Base-by-base conservation (phyloP, 495 filamentous ascomycete species). In the Lepraria neglecta region DNA sequence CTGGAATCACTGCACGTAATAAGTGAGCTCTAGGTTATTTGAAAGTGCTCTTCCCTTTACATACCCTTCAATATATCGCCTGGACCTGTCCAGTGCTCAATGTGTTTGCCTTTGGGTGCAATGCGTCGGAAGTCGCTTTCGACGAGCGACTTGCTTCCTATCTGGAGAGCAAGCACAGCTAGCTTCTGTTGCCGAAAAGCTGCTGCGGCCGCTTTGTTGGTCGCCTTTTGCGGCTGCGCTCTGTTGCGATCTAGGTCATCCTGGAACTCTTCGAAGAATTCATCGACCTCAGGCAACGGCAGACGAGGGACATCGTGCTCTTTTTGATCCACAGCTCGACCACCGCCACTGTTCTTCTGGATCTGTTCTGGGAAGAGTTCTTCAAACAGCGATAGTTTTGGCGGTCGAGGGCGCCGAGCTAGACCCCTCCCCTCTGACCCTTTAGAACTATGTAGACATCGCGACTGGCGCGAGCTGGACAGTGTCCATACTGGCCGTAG, bases 101-200 rank as follows among this genome's bases (percentile, higher is more conserved):
- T 80, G 64, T 87, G 84, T 30, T 74, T 68, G 35, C 85, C 84
- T 64, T 76, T 80, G n/a, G 74, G 75, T 10, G 80, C 74, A 6
- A 87, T 65, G 24, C 84, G 80, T 33, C 80, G 75, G 73, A 89
- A 89, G 70, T 89, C 86, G 63, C 76, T 77, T 71, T 83, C 81
- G 6, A 74, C 67, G 45, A 89, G 76, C 12, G 77, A 76, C 54
- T 75, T 78, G 67, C 78, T 80, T 35, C 76, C 75, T n/a, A 74
- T 71, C 38, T 68, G 70, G 47, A 87, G 68, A 17, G 80, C 70
- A 21, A 87, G 73, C 28, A 83, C 70, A 31, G 72, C 66, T 42
- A 68, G 61, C 54, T 71, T 30, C 52, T 63, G 11, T 40, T 45
- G 62, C 60, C 57, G 53, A 35, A 43, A 48, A 68, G 58, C 47